Conservation (phyloP, 768 basidiomycete genomes). For the Suillus discolor region DNA sequence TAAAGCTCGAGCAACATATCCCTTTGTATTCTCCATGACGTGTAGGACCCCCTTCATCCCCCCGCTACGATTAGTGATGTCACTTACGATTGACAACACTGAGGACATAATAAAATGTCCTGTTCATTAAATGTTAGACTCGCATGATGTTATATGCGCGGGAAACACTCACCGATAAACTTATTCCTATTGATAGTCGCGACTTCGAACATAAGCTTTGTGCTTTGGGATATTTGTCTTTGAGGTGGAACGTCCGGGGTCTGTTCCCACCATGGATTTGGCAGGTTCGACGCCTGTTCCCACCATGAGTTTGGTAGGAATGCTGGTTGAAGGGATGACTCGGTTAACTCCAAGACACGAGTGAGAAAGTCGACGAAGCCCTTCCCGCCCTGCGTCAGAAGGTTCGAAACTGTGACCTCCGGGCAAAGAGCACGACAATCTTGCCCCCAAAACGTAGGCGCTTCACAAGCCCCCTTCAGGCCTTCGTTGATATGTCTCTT, state of each 20-base stretch:
- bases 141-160: neutral
- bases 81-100: slow-evolving; percentile 8
- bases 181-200: slow-evolving; percentile 19
- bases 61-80: neutral
- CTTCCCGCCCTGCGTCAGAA: slow-evolving; percentile 15
- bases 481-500: slow-evolving; percentile 18
- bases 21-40: slow-evolving; percentile 8
- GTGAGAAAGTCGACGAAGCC: slow-evolving; percentile 10
- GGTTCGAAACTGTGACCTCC: slow-evolving; percentile 15
- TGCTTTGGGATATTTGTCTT: slow-evolving; percentile 1
- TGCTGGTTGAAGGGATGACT: slow-evolving; percentile 2
- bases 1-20: neutral
- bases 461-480: slow-evolving; percentile 13
- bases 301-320: slow-evolving; percentile 5
- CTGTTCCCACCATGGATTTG: slow-evolving; percentile 13
- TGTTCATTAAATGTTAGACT: slow-evolving; percentile 1
- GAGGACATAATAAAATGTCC: slow-evolving; percentile 11
- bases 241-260: slow-evolving; percentile 11
- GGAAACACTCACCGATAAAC: slow-evolving; percentile 18
- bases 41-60: slow-evolving; percentile 7
- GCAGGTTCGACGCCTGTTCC: slow-evolving; percentile 13
- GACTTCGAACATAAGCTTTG: slow-evolving; percentile 10
- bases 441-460: slow-evolving; percentile 2
- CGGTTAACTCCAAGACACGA: slow-evolving; percentile 2
- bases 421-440: slow-evolving; percentile 22